Evolutionary conservation across 73 alveolate genomes (phyloP).

Genomic region (Durusdinium trenchii): DNA sequence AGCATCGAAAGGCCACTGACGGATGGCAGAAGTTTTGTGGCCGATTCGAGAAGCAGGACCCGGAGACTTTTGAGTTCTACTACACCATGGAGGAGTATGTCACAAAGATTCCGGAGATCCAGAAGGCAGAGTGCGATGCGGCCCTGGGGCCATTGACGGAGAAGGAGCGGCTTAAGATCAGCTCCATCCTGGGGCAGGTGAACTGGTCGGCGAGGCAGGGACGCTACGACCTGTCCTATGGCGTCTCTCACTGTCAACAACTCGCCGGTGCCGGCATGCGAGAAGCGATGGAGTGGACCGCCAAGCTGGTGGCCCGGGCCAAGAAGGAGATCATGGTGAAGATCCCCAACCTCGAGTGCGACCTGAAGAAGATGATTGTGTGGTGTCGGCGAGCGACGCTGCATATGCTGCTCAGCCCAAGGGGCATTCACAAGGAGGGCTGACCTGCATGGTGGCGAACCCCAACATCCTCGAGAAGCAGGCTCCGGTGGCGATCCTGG

Average conservation of each 20-base stretch:
- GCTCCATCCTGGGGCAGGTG: not conserved
- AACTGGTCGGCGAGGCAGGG: not conserved
- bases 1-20: not conserved
- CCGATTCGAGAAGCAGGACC: too few species aligned
- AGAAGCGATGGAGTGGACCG: not conserved
- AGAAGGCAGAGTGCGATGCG: too few species aligned
- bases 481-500: not conserved
- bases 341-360: not conserved
- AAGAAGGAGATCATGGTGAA: not conserved
- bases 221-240: not conserved
- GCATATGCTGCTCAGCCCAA: not conserved
- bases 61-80: not conserved
- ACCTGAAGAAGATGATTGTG: not conserved
- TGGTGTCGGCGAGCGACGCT: not conserved
- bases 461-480: not conserved
- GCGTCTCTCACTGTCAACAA: not conserved
- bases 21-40: too few species aligned
- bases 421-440: not conserved
- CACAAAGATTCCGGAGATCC: not conserved
- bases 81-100: not conserved
- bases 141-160: not conserved
- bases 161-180: not conserved
- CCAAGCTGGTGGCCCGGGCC: not conserved
- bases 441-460: not conserved
- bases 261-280: not conserved